phyloP scores from a whole-genome alignment of 1,139 yeast genomes.

The Wickerhamomyces sp. region DNA sequence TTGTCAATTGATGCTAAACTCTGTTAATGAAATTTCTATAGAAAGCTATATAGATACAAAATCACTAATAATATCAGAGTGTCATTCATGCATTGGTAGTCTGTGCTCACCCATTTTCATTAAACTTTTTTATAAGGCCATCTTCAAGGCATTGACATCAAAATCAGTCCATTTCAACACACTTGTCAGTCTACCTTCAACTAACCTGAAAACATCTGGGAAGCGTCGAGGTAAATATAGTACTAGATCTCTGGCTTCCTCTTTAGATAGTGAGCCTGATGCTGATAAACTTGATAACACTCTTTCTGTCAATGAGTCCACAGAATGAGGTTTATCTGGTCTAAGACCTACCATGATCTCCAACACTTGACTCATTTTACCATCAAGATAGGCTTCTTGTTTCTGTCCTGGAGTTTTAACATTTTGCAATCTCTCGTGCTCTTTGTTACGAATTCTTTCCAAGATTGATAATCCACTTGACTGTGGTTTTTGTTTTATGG shows the following conservation, averaged over 20 bases:
- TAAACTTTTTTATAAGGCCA: background rate
- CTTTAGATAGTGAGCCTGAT: conserved; percentile 28
- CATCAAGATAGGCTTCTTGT: conserved; percentile 35
- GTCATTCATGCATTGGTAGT: too few relatives aligned
- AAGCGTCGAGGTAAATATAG: conserved; percentile 12
- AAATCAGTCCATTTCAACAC: conserved; percentile 22
- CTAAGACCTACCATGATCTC: conserved; percentile 28
- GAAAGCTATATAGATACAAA: too few relatives aligned
- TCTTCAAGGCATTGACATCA: conserved; percentile 14
- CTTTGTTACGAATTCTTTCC: conserved; percentile 40
- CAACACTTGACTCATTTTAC: conserved; percentile 36
- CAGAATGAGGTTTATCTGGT: conserved; percentile 29
- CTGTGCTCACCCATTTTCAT: too few relatives aligned
- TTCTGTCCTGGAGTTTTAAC: conserved; percentile 31
- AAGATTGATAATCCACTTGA: conserved; percentile 35
- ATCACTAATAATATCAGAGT: too few relatives aligned
- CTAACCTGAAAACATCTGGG: conserved; percentile 17
- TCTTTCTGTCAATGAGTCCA: conserved; percentile 24
- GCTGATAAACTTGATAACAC: conserved; percentile 28
- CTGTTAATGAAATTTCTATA: too few relatives aligned
- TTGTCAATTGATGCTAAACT: too few relatives aligned
- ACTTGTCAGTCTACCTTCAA: conserved; percentile 9
- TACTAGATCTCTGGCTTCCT: conserved; percentile 29
- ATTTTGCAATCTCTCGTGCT: conserved; percentile 23
- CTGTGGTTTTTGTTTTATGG: background rate